These are phyloP conservation scores for Psidium guajava DNA, from an alignment of 345 rosid genomes.

Conservation along the genomic window DNA sequence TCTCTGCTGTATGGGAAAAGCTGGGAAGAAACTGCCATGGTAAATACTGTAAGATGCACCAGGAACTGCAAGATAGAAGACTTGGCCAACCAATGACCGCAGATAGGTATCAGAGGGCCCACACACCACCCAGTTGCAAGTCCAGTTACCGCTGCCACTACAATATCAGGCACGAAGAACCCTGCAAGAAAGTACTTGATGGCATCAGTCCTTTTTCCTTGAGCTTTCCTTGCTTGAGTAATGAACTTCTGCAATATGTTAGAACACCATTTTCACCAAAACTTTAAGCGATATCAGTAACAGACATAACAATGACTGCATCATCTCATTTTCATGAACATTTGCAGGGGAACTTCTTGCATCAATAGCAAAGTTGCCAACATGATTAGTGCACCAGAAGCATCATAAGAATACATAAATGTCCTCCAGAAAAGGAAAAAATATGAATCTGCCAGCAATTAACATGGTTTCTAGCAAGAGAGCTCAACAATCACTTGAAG, in stretches of 20 bases:
- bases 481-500: background rate
- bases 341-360: background rate
- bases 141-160: slow-evolving; percentile 67
- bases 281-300: background rate
- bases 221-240: background rate
- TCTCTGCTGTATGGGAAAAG: slow-evolving; percentile 80
- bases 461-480: background rate
- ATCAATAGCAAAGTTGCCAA: background rate
- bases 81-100: slow-evolving; percentile 73
- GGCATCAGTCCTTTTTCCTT: background rate
- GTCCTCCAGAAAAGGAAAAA: background rate
- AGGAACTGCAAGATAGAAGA: slow-evolving; percentile 59
- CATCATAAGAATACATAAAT: background rate
- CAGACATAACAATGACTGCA: background rate
- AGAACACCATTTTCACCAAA: background rate
- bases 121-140: slow-evolving; percentile 64
- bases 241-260: background rate
- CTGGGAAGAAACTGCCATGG: slow-evolving; percentile 78
- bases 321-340: background rate
- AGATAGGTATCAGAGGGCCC: slow-evolving; percentile 75
- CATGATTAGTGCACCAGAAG: background rate
- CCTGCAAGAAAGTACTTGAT: slow-evolving; percentile 40
- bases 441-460: background rate
- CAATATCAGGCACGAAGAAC: slow-evolving; percentile 52
- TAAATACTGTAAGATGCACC: slow-evolving; percentile 55